Conservation (phyloP, 2,329 filamentous ascomycete species). For the Mollisiaceae sp. region DNA sequence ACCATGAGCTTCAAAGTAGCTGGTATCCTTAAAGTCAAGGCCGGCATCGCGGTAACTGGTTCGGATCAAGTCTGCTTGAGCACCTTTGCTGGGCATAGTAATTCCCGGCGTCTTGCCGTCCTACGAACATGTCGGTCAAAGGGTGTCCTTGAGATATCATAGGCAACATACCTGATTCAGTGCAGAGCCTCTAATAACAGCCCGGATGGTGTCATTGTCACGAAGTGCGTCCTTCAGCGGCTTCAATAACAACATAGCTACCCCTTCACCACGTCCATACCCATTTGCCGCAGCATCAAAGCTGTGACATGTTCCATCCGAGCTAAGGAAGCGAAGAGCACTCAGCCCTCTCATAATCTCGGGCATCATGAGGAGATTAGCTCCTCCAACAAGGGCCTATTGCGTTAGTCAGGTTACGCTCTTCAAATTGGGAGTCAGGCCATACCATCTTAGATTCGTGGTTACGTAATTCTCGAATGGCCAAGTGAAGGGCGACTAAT, state of each 20-base stretch:
- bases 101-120: slow-evolving; percentile 53
- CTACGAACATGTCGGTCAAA: not conserved
- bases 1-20: slow-evolving; percentile 38
- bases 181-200: slow-evolving; percentile 49
- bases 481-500: slow-evolving; percentile 45
- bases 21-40: slow-evolving; percentile 22
- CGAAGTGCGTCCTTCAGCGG: slow-evolving; percentile 33
- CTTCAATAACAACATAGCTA: slow-evolving; percentile 34
- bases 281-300: slow-evolving; percentile 40
- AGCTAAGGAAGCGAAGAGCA: slow-evolving; percentile 18
- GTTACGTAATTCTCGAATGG: slow-evolving; percentile 15
- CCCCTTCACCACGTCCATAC: slow-evolving; percentile 52
- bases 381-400: slow-evolving; percentile 29
- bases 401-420: not conserved
- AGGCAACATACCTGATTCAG: slow-evolving; percentile 43
- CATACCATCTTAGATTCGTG: slow-evolving; percentile 16
- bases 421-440: not conserved
- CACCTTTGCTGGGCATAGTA: slow-evolving; percentile 49
- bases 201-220: slow-evolving; percentile 31
- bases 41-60: slow-evolving; percentile 19
- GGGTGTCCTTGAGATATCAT: no score
- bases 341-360: slow-evolving; percentile 15
- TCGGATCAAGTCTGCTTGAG: slow-evolving; percentile 44
- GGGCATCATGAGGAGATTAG: slow-evolving; percentile 31
- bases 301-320: slow-evolving; percentile 19